Percentiles rank a stretch among this genome's conserved stretches.
Conservation (phyloP, 257 asterid genomes). For the Solanum virginianum region DNA sequence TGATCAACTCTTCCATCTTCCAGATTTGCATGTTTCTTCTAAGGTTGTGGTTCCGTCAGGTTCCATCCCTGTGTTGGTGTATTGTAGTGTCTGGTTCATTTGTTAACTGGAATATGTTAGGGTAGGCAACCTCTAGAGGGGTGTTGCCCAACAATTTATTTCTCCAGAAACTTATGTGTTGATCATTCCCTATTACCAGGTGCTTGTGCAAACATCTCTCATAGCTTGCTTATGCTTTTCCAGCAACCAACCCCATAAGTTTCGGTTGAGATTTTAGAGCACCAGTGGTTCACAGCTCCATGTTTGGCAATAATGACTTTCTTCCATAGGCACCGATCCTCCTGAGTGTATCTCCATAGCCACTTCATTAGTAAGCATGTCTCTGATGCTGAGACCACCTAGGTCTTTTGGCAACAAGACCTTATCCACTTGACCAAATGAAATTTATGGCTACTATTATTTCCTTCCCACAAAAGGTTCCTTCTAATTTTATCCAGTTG, state of each 20-base stretch:
- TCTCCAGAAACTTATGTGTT: not conserved
- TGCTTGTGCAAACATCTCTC: not conserved
- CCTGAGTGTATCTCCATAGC: not conserved
- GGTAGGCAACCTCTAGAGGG: not conserved
- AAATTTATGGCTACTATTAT: not conserved
- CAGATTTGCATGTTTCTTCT: not conserved
- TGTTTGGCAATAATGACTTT: not conserved
- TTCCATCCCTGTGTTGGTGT: not conserved
- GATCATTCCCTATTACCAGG: not conserved
- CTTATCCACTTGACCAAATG: not conserved
- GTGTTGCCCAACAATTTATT: not conserved
- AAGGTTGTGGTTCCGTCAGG: not conserved
- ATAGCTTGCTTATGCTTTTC: not conserved
- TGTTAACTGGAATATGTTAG: not conserved
- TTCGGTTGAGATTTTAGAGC: not conserved
- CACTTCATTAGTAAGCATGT: too few relatives aligned
- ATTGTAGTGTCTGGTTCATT: not conserved
- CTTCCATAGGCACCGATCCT: not conserved
- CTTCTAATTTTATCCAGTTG: not conserved
- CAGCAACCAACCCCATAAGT: not conserved
- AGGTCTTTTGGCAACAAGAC: not conserved
- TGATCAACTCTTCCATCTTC: not conserved
- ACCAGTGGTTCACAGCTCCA: not conserved
- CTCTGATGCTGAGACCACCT: not conserved
- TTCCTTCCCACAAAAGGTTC: not conserved